A percentile compares a stretch with the other conserved stretches of the same genome.
phyloP scores from a whole-genome alignment of 1,284 basidiomycete genomes.

The Vanrija sp. region DNA sequence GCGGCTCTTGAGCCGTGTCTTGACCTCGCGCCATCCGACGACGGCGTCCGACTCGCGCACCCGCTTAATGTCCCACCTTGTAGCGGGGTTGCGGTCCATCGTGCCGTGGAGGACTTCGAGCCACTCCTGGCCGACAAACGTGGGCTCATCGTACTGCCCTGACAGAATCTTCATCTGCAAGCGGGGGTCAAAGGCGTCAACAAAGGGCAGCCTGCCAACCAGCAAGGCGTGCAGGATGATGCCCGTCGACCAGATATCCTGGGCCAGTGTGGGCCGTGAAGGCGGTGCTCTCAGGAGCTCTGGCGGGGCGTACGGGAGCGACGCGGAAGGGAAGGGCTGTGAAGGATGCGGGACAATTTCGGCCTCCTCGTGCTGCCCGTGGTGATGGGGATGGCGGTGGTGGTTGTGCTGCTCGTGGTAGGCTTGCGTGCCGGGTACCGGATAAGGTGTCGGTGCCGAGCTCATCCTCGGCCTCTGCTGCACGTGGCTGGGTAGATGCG shows the following conservation, averaged over 20 bases:
- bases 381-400: background rate
- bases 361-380: background rate
- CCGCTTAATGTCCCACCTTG: slow-evolving; percentile 69
- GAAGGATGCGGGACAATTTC: background rate
- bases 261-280: slow-evolving; percentile 52
- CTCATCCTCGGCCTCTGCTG: background rate
- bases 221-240: slow-evolving; percentile 79
- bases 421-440: too few species aligned
- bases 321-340: slow-evolving; percentile 66
- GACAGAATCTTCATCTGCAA: slow-evolving; percentile 85
- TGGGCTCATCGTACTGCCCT: slow-evolving; percentile 58
- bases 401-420: background rate
- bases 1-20: slow-evolving; percentile 28
- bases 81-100: slow-evolving; percentile 58
- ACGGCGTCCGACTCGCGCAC: slow-evolving; percentile 75
- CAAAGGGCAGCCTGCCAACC: slow-evolving; percentile 74
- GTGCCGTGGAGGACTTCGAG: slow-evolving; percentile 70
- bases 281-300: slow-evolving; percentile 60
- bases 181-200: slow-evolving; percentile 80
- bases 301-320: slow-evolving; percentile 83
- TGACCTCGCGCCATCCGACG: slow-evolving; percentile 63
- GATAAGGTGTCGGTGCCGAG: too few species aligned
- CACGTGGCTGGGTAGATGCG: slow-evolving; percentile 1
- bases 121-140: slow-evolving; percentile 63
- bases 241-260: slow-evolving; percentile 91